Evolutionary conservation across 306 rosid genomes (phyloP), one percentile per base, ranked within the genome.

Genomic region (Rosa multiflora): DNA sequence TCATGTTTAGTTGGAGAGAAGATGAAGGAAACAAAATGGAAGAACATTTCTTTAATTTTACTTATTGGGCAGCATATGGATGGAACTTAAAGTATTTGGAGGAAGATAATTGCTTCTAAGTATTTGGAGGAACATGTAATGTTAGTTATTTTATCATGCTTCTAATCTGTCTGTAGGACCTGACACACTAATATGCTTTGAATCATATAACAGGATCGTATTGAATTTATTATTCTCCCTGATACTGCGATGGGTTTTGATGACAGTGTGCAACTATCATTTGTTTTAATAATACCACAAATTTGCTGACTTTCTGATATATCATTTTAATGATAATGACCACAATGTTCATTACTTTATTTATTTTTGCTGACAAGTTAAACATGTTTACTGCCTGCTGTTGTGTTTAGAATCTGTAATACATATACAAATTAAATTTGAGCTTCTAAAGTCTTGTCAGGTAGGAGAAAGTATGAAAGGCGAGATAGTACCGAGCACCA

Each of bases 401-500:
- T 5, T 40, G 53, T 17, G 37, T 15, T 9, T 72, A 35, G 8
- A 72, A 35, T 72, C 17, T 21, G 40, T n/a, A 13, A 26, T 48
- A 4, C n/a, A 29, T 9, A 8, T 48, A 48, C 75, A 14, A 43
- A 10, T 8, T 8, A 15, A 26, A 76, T 66, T 44, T n/a, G 35
- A 29, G 1, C 48, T 35, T 74, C 76, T 23, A 47, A 29, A 8
- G 64, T 80, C 59, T 79, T 73, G 66, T 70, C 92, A 95, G 99
- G 92, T 72, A 17, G 78, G 72, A 52, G 77, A 84, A 52, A 62
- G 75, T 64, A 71, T 83, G 77, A 83, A 89, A 74, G 90, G 87
- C 3, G 97, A 92, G 79, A 81, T 79, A 67, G 73, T 43, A 44
- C 53, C 84, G 29, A 73, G 83, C 67, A 74, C 88, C 77, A 91